These are phyloP conservation scores for Diplocarpon mali DNA, from an alignment of 2,329 filamentous ascomycete genomes.

Conservation along the genomic window DNA sequence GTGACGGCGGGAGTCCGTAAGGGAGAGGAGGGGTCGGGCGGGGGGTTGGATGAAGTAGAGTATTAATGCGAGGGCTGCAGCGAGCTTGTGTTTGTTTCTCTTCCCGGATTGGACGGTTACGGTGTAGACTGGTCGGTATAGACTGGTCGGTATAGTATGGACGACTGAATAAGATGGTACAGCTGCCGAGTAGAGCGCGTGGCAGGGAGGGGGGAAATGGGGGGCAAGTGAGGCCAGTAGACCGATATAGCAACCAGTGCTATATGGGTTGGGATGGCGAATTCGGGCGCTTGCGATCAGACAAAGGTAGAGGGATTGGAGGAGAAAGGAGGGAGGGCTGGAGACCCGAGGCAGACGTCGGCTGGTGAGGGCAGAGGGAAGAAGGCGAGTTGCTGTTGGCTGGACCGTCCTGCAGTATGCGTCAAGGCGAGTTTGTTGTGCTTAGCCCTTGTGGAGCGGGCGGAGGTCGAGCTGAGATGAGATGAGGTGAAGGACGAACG, in stretches of 20 bases:
- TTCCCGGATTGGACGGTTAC: slow-evolving; percentile 1
- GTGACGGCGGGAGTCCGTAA: no score
- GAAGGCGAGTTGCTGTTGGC: slow-evolving; percentile 6
- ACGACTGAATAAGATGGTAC: no score
- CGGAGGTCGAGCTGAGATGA: background rate
- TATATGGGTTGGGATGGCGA: slow-evolving; percentile 14
- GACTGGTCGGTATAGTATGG: background rate
- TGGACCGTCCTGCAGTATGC: slow-evolving; percentile 7
- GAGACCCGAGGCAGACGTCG: no score
- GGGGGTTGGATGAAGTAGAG: slow-evolving; percentile 11
- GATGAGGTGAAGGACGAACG: background rate
- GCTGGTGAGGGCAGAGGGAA: slow-evolving; percentile 1
- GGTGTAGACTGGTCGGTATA: no score
- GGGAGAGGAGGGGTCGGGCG: slow-evolving; percentile 20
- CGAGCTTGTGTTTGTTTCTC: slow-evolving; percentile 2
- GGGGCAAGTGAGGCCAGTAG: slow-evolving; percentile 3
- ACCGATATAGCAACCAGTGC: slow-evolving; percentile 25
- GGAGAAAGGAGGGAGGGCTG: no score
- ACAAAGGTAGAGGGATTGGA: slow-evolving; percentile 1
- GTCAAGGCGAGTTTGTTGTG: slow-evolving; percentile 2
- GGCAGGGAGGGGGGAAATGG: background rate
- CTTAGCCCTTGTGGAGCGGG: background rate
- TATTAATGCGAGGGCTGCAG: slow-evolving; percentile 22
- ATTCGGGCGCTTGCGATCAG: slow-evolving; percentile 12
- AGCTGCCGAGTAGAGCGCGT: slow-evolving; percentile 2